Evolutionary conservation across 2,329 filamentous ascomycete species (phyloP).

Genomic region (Colletotrichum chrysophilum): DNA sequence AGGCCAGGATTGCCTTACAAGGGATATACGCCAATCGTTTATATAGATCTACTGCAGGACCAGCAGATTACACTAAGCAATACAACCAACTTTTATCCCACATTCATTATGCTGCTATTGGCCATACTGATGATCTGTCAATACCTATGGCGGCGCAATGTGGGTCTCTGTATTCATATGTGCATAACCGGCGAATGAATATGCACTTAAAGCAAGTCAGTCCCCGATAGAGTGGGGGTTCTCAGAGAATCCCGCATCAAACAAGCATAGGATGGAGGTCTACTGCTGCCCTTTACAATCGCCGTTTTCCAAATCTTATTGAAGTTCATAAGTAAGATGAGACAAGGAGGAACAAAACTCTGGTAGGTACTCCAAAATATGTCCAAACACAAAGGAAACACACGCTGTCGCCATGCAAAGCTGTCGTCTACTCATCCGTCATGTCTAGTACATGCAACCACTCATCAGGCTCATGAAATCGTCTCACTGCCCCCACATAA

Average conservation of each 20-base stretch:
- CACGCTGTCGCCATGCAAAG: not conserved
- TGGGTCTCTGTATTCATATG: not conserved
- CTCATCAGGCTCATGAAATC: not conserved
- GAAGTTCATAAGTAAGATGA: not conserved
- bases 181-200: accelerated
- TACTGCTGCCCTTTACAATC: not conserved
- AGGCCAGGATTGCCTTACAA: too few relatives aligned
- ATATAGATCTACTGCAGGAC: too few relatives aligned
- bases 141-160: too few relatives aligned
- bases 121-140: too few relatives aligned
- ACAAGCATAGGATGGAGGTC: not conserved
- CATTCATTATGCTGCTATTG: too few relatives aligned
- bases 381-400: not conserved
- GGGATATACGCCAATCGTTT: too few relatives aligned
- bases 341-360: not conserved
- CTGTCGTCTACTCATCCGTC: constrained; percentile 1
- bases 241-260: not conserved
- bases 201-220: not conserved
- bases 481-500: constrained; percentile 45
- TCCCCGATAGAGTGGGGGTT: not conserved
- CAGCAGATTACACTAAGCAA: too few relatives aligned
- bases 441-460: not conserved
- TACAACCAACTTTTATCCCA: too few relatives aligned
- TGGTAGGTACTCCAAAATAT: not conserved
- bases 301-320: not conserved